Conservation (phyloP, 179 eudicot genomes). For the Pouteria campechiana region DNA sequence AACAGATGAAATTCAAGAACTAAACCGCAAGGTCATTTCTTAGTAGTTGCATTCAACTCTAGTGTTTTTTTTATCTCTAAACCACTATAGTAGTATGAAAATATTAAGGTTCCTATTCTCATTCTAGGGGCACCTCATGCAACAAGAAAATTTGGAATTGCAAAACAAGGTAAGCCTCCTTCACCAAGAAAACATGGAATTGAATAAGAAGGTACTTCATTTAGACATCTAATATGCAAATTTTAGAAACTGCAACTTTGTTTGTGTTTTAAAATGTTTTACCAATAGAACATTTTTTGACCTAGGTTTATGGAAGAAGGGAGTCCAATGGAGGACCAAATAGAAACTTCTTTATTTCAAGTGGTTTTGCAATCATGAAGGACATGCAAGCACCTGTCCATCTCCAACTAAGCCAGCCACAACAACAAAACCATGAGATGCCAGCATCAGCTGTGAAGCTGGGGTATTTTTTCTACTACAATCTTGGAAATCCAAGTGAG, state of each 20-base stretch:
- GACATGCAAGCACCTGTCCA: constrained; percentile 27
- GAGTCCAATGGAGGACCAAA: constrained; percentile 33
- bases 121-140: constrained; percentile 55
- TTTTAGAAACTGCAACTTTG: background rate
- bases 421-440: constrained; percentile 27
- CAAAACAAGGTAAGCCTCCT: constrained; percentile 50
- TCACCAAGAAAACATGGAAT: constrained; percentile 49
- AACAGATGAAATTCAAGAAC: constrained; percentile 52
- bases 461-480: constrained; percentile 26
- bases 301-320: constrained; percentile 49
- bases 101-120: constrained; percentile 4
- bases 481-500: background rate
- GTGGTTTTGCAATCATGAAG: constrained; percentile 25
- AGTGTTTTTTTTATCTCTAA: background rate
- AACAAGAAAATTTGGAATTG: constrained; percentile 65
- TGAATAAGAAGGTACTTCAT: constrained; percentile 43
- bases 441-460: constrained; percentile 23
- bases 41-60: background rate
- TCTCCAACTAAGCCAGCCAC: constrained; percentile 63
- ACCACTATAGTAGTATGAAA: background rate
- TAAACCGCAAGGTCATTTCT: constrained; percentile 49
- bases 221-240: background rate
- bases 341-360: constrained; percentile 21
- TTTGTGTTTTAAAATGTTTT: background rate
- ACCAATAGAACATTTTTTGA: constrained; percentile 5